Evolutionary conservation across 2,329 filamentous ascomycete species (phyloP), one percentile per base, ranked within the genome.

Genomic region (Neophaeococcomyces aloes): DNA sequence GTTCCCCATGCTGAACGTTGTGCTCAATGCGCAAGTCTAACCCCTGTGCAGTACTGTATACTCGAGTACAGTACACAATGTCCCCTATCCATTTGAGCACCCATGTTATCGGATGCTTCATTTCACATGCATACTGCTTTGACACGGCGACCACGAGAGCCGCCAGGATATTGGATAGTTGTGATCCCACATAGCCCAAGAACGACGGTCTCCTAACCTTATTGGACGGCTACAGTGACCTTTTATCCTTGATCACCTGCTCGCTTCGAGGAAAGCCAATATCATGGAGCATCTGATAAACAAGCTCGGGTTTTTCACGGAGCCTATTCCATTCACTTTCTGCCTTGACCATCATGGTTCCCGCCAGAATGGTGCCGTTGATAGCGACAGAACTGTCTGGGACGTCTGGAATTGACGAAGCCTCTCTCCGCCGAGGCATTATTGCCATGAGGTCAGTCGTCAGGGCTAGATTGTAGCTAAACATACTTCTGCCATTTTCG

Each of bases 401-500:
- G 2, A 56, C 56, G 5, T 60, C 59, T 2, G 59, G 59, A 3
- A 73, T 59, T 29, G 56, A 58, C 0, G 62, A 62, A 7, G 63
- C 65, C 51, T 74, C 72, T 15, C 58, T 62, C 30, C 61, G 60
- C 43, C 75, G 61, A 2, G 73, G 74, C 29, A 69, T 65, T 15
- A 78, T 68, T 42, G 70, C 66, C 71, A 78, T 76, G 6, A 61
- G 64, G 1, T 62, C 57, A 3, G 64, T 65, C 0, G 74, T 78
- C 67, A 78, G 71, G 7, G 70, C 73, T 2, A 78, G 62, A 47
- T 78, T 78, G 56, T 78, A 77, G 56, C 72, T 75, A 35, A 78
- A 69, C 1, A 64, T 62, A 7, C 44, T 42, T 29, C 44, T 32
- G 18, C 49, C 47, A 11, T 49, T 38, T 34, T 38, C 30, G 42